These are phyloP conservation scores for Penicilliopsis zonata DNA, from an alignment of 495 filamentous ascomycete genomes.

Conservation along the genomic window DNA sequence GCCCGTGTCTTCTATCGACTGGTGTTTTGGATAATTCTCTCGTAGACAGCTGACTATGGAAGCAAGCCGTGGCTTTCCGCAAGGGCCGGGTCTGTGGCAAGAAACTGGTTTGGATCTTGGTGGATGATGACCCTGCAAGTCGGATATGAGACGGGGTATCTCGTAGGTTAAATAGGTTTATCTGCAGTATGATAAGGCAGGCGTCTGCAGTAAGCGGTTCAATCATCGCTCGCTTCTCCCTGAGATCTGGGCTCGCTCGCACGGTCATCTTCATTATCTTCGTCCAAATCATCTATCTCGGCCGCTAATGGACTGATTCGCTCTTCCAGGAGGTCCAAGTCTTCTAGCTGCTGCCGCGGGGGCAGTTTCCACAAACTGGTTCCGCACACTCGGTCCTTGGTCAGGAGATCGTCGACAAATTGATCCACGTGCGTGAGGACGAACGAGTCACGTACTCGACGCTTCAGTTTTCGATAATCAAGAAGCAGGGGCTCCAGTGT, in stretches of 20 bases:
- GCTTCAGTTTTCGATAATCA: conserved; percentile 72
- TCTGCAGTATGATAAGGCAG: too few species aligned
- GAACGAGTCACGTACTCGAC: conserved; percentile 57
- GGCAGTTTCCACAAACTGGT: conserved; percentile 92
- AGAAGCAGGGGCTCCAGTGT: conserved; percentile 72
- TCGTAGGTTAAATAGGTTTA: too few species aligned
- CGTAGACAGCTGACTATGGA: too few species aligned
- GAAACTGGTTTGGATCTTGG: too few species aligned
- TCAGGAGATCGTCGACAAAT: conserved; percentile 86
- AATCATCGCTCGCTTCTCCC: conserved; percentile 14
- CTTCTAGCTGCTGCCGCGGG: conserved; percentile 70
- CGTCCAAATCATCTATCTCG: conserved; percentile 74
- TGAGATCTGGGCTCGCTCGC: conserved; percentile 10
- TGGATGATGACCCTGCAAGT: too few species aligned
- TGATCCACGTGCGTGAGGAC: conserved; percentile 76
- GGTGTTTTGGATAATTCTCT: too few species aligned
- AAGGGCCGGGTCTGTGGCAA: too few species aligned
- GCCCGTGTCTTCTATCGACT: too few species aligned
- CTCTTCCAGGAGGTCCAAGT: conserved; percentile 76
- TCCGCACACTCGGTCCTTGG: conserved; percentile 79
- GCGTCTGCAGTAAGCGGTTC: conserved; percentile 2
- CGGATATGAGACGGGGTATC: too few species aligned
- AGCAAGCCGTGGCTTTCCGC: too few species aligned
- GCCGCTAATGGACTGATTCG: conserved; percentile 69
- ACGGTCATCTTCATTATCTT: conserved; percentile 41